Base-by-base conservation (phyloP, 306 rosid genomes). In the Dalbergia oliveri region DNA sequence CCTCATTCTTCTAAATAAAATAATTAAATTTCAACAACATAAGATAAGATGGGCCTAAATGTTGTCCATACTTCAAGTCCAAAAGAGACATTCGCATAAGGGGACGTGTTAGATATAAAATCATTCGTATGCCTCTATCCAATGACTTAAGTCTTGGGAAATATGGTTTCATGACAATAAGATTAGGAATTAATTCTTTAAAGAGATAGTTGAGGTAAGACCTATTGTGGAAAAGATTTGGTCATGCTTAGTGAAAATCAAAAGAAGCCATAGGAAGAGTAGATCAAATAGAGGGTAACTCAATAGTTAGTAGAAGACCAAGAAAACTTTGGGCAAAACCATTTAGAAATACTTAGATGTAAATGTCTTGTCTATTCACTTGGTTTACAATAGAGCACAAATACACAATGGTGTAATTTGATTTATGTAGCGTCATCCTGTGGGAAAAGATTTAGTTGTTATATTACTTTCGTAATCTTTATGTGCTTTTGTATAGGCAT, bases 401-500 rank as follows among this genome's bases (percentile, higher is more conserved):
- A 26, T 26, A 26, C 31, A 26, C 31, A 26, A 1, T 5, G 59
- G 59, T 15, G 59, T 15, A 4, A 14, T 49, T 49, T 49, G 54
- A 13, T 50, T 13, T 50, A 50, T 50, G 5, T 50, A 50, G 31
- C 2, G 3, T 0, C 57, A 3, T 5, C 57, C 6, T 8, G 14
- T 50, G n/a, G 57, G 18, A 50, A 50, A 50, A 50, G n/a, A 14
- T 14, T 14, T 37, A 4, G 47, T 43, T 43, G 16, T 50, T 50
- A 50, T 50, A 13, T 10, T 69, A 69, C 80, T 50, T 76, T 9
- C 21, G 43, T 43, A 31, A 33, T 56, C 57, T 78, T 57, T 43
- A 45, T 9, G 14, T 0, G 14, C 62, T 41, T 43, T 11, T 31
- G 53, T 58, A 51, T 78, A 67, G 57, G 44, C 16, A 47, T 41